Evolutionary conservation across 1,284 basidiomycete genomes (phyloP).

Genomic region (Malassezia equina): DNA sequence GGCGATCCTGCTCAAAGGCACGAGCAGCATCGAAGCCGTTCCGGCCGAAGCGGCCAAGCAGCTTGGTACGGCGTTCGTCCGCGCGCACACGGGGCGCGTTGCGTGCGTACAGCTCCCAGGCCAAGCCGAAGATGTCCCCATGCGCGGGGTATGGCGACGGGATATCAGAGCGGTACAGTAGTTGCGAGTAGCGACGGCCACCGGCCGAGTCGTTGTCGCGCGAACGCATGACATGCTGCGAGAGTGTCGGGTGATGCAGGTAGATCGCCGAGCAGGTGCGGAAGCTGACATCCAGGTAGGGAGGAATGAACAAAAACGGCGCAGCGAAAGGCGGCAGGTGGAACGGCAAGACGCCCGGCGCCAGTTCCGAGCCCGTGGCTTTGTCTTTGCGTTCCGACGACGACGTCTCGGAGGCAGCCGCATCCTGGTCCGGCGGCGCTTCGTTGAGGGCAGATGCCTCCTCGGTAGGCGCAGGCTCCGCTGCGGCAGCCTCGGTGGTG

Average conservation of each 20-base stretch:
- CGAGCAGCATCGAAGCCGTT: constrained; percentile 30
- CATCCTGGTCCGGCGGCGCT: constrained; percentile 1
- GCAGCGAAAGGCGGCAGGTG: constrained; percentile 74
- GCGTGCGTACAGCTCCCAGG: constrained; percentile 44
- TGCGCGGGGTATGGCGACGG: constrained; percentile 41
- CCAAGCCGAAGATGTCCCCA: constrained; percentile 41
- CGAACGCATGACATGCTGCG: constrained; percentile 52
- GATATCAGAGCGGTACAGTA: constrained; percentile 33
- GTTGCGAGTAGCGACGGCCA: constrained; percentile 21
- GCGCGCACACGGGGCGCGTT: constrained; percentile 39
- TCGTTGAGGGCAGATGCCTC: too few species aligned
- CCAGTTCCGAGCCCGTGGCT: constrained; percentile 22
- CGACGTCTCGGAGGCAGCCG: background rate
- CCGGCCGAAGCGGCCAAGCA: constrained; percentile 29
- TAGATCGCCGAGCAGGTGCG: constrained; percentile 84
- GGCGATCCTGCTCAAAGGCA: constrained; percentile 30
- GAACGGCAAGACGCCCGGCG: constrained; percentile 54
- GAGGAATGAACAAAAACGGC: constrained; percentile 86
- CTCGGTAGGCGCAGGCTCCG: background rate
- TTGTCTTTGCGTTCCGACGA: background rate
- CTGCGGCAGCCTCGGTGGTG: background rate
- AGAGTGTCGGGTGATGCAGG: constrained; percentile 86
- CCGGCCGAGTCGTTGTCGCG: constrained; percentile 52
- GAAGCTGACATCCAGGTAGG: constrained; percentile 85
- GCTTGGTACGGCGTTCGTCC: constrained; percentile 31